phyloP scores from a whole-genome alignment of 257 asterid species.

The Ocimum tenuiflorum region DNA sequence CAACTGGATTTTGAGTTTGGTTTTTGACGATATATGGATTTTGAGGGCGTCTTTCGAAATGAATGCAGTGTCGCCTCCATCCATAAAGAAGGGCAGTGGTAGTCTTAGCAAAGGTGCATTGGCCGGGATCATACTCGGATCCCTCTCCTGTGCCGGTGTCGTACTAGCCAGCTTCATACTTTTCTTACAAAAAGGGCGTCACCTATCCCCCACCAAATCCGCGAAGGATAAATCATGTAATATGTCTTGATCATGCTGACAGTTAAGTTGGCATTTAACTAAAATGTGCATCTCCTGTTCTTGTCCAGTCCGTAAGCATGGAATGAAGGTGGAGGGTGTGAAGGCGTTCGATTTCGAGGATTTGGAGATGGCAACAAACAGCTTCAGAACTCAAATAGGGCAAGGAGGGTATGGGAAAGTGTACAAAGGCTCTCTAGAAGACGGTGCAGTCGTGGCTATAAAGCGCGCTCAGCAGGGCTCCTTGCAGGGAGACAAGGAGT shows the following conservation, averaged over 20 bases:
- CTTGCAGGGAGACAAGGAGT: constrained; percentile 54
- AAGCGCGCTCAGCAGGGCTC: constrained; percentile 55
- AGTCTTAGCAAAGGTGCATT: constrained; percentile 36
- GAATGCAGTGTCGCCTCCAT: constrained; percentile 23
- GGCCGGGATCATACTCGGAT: constrained; percentile 38
- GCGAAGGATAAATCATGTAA: constrained; percentile 26
- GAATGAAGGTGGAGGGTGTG: constrained; percentile 50
- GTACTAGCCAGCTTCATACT: constrained; percentile 21
- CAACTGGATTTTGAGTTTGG: neutral
- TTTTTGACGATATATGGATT: too few species aligned
- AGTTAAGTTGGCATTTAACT: neutral
- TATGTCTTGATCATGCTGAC: neutral
- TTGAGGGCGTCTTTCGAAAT: neutral
- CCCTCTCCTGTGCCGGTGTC: constrained; percentile 23
- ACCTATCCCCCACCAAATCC: constrained; percentile 12
- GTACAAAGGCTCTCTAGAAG: constrained; percentile 39
- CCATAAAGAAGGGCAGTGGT: constrained; percentile 14
- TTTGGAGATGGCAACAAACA: constrained; percentile 30
- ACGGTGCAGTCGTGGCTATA: constrained; percentile 42
- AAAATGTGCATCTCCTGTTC: constrained; percentile 10
- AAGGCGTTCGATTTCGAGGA: constrained; percentile 42
- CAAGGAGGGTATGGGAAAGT: constrained; percentile 69
- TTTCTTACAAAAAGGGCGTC: constrained; percentile 16
- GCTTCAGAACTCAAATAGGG: constrained; percentile 44
- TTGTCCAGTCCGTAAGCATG: constrained; percentile 28